Evolutionary conservation across 169 alveolate genomes (phyloP).

Genomic region (Cryptosporidium felis): DNA sequence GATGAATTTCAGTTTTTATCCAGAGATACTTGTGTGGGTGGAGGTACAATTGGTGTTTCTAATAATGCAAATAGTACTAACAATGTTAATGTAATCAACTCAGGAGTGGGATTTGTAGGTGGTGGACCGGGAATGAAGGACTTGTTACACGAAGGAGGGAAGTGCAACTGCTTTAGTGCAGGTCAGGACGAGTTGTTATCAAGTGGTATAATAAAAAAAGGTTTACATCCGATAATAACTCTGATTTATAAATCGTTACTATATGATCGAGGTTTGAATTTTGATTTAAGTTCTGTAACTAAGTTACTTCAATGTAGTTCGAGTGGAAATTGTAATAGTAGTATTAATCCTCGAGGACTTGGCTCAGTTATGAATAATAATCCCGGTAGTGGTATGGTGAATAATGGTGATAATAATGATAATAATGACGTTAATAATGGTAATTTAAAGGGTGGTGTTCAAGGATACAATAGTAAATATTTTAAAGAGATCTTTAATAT

Average conservation of each 20-base stretch:
- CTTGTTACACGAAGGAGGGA: not conserved
- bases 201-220: slow-evolving; percentile 2
- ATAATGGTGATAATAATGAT: no score
- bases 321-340: no score
- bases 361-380: no score
- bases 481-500: not conserved
- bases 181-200: not conserved
- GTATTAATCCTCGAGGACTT: no score
- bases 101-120: not conserved
- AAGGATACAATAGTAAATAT: not conserved
- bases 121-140: not conserved
- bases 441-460: not conserved
- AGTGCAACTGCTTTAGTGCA: not conserved
- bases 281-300: not conserved
- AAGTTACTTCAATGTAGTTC: not conserved
- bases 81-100: not conserved
- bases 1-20: slow-evolving; percentile 34
- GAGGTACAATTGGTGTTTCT: not conserved
- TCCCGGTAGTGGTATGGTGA: no score
- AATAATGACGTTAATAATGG: no score
- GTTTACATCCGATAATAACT: slow-evolving; percentile 29
- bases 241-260: not conserved
- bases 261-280: not conserved
- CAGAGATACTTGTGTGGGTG: not conserved
- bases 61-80: not conserved